Evolutionary conservation across 2,329 filamentous ascomycete species (phyloP).

Genomic region (Stachybotrys echinatus): DNA sequence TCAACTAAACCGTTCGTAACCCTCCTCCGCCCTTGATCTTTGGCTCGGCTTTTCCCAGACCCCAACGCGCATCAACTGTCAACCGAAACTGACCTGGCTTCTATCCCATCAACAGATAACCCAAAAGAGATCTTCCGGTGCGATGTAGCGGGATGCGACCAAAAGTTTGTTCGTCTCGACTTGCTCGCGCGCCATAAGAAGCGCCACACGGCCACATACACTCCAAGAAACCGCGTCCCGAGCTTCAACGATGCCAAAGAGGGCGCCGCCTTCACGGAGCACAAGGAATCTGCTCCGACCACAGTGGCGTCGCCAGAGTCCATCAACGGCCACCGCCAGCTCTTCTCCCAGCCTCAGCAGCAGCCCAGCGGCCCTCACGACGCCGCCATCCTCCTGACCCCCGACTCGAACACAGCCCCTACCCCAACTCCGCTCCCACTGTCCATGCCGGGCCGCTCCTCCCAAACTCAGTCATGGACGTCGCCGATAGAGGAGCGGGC

Average conservation of each 20-base stretch:
- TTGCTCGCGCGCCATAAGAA: slow-evolving; percentile 65
- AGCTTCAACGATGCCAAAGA: slow-evolving; percentile 37
- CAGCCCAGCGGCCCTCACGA: slow-evolving; percentile 35
- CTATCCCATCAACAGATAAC: slow-evolving; percentile 57
- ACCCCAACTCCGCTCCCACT: slow-evolving; percentile 18
- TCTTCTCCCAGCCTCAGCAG: slow-evolving; percentile 12
- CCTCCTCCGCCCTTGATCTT: slow-evolving; percentile 9
- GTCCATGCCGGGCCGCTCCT: slow-evolving; percentile 6
- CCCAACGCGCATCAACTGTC: no score
- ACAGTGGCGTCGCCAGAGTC: not conserved
- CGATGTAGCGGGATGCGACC: slow-evolving; percentile 68
- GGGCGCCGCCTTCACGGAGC: not conserved
- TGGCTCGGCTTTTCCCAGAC: not conserved
- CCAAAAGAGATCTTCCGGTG: slow-evolving; percentile 77
- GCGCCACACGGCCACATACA: slow-evolving; percentile 53
- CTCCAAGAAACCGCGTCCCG: slow-evolving; percentile 43
- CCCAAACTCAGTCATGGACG: slow-evolving; percentile 14
- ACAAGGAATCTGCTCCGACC: not conserved
- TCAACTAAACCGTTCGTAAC: slow-evolving; percentile 77
- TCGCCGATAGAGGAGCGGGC: slow-evolving; percentile 28
- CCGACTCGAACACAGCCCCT: slow-evolving; percentile 28
- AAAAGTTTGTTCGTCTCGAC: slow-evolving; percentile 74
- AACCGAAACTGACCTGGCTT: no score
- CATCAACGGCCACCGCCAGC: not conserved
- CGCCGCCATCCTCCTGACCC: slow-evolving; percentile 38